phyloP scores from a whole-genome alignment of 1,284 basidiomycete genomes.

The Sanguinoderma infundibulare region DNA sequence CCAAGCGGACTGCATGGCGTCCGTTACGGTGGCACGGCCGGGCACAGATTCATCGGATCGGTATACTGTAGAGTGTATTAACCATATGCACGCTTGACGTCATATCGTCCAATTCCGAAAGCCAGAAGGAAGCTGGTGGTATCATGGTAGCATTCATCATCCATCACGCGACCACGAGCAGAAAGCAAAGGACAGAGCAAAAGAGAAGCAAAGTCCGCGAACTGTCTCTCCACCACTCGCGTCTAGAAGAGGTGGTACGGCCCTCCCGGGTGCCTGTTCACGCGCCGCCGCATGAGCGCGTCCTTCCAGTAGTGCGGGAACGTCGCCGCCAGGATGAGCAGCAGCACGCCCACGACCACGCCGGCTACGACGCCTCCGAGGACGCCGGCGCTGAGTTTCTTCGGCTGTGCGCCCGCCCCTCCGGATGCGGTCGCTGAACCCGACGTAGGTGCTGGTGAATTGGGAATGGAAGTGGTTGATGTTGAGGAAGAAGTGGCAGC shows the following conservation, averaged over 20 bases:
- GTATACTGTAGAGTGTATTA: no score
- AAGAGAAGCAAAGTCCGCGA: no score
- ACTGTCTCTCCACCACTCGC: no score
- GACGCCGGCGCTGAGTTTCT: slow-evolving; percentile 28
- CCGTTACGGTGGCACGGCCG: no score
- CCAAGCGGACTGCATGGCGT: no score
- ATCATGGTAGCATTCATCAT: no score
- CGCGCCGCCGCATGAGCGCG: slow-evolving; percentile 13
- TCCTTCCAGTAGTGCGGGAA: slow-evolving; percentile 27
- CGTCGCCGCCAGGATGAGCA: slow-evolving; percentile 30
- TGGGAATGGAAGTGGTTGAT: not conserved
- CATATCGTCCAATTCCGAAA: no score
- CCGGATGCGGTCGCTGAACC: not conserved
- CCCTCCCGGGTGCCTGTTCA: slow-evolving; percentile 20
- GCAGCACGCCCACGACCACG: slow-evolving; percentile 25
- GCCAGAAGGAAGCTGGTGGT: no score
- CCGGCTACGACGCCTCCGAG: slow-evolving; percentile 32
- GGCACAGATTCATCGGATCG: no score
- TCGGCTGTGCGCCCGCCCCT: not conserved
- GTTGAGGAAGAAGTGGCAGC: not conserved
- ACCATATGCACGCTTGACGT: no score
- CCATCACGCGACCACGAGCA: no score
- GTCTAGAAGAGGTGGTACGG: slow-evolving; percentile 29
- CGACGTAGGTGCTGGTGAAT: not conserved
- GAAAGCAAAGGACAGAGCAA: no score